Evolutionary conservation across 306 rosid species (phyloP).

Genomic region (Trifolium dubium): DNA sequence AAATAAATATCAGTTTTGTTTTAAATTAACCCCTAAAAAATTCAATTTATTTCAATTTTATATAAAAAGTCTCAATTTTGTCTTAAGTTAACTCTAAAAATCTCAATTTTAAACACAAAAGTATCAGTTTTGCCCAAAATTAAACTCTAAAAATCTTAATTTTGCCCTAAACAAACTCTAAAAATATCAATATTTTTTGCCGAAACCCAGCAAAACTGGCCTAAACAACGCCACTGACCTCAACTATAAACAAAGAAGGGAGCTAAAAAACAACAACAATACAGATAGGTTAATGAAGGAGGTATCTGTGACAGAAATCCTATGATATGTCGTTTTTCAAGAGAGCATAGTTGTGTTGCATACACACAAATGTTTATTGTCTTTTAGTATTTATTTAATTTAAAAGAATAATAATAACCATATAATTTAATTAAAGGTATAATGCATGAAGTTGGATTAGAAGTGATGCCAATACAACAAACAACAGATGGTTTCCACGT

Average conservation of each 20-base stretch:
- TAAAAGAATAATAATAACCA: not conserved
- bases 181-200: too few relatives aligned
- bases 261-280: constrained; percentile 40
- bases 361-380: constrained; percentile 38
- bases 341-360: constrained; percentile 44
- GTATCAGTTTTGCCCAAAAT: too few relatives aligned
- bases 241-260: not conserved
- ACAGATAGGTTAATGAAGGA: constrained; percentile 54
- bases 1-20: too few relatives aligned
- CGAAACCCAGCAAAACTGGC: too few relatives aligned
- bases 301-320: constrained; percentile 67
- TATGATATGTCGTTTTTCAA: constrained; percentile 57
- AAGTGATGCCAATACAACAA: constrained; percentile 56
- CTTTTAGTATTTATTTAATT: not conserved
- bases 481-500: constrained; percentile 78
- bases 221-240: too few relatives aligned
- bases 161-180: too few relatives aligned
- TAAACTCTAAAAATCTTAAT: too few relatives aligned
- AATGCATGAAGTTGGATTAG: constrained; percentile 41
- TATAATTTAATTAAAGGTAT: not conserved
- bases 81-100: too few relatives aligned
- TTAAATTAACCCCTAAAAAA: too few relatives aligned
- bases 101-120: too few relatives aligned
- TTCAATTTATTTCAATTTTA: too few relatives aligned
- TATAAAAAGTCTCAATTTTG: too few relatives aligned